phyloP scores from a whole-genome alignment of 2,329 filamentous ascomycete genomes.

The Aotearoamyces nothofagi region DNA sequence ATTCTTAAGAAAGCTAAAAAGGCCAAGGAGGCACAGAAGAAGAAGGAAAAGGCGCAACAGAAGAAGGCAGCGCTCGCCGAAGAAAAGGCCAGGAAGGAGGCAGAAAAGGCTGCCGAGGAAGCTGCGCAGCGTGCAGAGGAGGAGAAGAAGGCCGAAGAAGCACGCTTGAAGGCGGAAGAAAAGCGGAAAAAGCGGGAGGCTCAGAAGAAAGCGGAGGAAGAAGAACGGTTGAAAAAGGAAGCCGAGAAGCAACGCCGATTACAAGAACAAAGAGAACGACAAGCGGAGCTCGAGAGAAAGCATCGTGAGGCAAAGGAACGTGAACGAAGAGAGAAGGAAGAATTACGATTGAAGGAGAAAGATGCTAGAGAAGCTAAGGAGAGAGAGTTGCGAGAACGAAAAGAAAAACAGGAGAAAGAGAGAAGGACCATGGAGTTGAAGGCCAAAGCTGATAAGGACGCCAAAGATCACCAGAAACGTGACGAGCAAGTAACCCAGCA shows the following conservation, averaged over 20 bases:
- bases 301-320: conserved; percentile 63
- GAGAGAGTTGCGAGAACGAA: conserved; percentile 36
- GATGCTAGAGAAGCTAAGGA: conserved; percentile 57
- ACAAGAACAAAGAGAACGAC: conserved; percentile 73
- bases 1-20: conserved; percentile 81
- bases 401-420: conserved; percentile 41
- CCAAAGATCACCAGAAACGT: conserved; percentile 33
- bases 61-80: conserved; percentile 85
- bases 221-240: conserved; percentile 73
- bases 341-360: conserved; percentile 65
- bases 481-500: conserved; percentile 24
- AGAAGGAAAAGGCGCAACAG: conserved; percentile 81
- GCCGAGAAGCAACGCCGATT: conserved; percentile 65
- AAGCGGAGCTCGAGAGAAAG: conserved; percentile 76
- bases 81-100: conserved; percentile 75
- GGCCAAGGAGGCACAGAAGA: conserved; percentile 84
- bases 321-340: conserved; percentile 75
- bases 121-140: conserved; percentile 62
- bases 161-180: conserved; percentile 71
- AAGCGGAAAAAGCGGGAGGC: conserved; percentile 84
- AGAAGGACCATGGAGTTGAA: conserved; percentile 42
- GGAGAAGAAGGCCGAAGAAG: conserved; percentile 65
- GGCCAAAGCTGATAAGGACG: conserved; percentile 26
- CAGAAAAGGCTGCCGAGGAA: conserved; percentile 80
- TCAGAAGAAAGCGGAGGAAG: conserved; percentile 79